A percentile compares a stretch with the other conserved stretches of the same genome.
Evolutionary conservation across 176 grass and related monocot genomes (phyloP).

Genomic region (Avena sativa): DNA sequence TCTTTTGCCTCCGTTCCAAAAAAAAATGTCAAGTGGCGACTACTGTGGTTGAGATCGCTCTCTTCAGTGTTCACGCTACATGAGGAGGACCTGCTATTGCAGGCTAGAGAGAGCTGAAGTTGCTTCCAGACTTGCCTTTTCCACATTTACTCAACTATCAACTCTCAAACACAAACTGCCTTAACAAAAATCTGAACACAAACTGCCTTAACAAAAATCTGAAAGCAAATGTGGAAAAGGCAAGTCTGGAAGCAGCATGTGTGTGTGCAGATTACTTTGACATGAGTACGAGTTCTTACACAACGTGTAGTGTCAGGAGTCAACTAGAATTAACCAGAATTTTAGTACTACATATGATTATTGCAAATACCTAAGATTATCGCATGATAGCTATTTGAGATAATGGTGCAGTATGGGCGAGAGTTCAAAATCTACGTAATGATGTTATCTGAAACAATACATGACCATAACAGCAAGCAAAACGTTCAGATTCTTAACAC

Average conservation of each 20-base stretch:
- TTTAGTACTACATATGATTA: not conserved
- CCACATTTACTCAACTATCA: not conserved
- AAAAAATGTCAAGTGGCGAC: not conserved
- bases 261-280: not conserved
- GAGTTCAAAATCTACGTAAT: too few relatives aligned
- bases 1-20: too few relatives aligned
- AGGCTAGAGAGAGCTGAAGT: not conserved
- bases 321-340: not conserved
- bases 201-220: conserved; percentile 20
- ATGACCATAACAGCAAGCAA: not conserved
- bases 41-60: not conserved
- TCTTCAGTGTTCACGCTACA: not conserved
- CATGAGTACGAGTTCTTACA: not conserved
- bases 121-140: conserved; percentile 10
- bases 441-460: not conserved
- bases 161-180: not conserved
- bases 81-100: not conserved
- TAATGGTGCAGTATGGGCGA: too few relatives aligned
- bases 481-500: not conserved
- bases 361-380: not conserved
- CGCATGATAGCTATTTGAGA: not conserved
- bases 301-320: not conserved
- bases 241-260: too few relatives aligned
- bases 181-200: conserved; percentile 31
- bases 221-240: not conserved